phyloP scores from a whole-genome alignment of 1,139 yeast genomes.

The Yamadazyma triangularis region DNA sequence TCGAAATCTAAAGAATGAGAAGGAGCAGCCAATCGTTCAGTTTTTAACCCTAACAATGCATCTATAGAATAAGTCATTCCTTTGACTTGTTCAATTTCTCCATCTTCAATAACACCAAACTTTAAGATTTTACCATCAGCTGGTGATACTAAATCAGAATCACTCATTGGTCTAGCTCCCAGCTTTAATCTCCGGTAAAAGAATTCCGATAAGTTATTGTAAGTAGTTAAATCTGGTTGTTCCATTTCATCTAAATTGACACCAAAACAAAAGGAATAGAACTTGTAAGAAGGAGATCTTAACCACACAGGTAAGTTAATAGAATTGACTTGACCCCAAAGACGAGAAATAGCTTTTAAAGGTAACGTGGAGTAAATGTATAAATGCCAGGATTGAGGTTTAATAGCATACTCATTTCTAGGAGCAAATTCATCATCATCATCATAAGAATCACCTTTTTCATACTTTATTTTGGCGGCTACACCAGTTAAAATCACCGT shows the following conservation, averaged over 20 bases:
- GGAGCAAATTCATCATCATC: conserved; percentile 25
- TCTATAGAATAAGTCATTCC: conserved; percentile 92
- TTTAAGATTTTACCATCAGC: conserved; percentile 91
- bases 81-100: conserved; percentile 93
- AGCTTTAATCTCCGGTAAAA: conserved; percentile 81
- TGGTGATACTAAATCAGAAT: conserved; percentile 74
- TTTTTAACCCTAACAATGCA: conserved; percentile 72
- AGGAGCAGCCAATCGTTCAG: conserved; percentile 55
- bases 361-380: conserved; percentile 90
- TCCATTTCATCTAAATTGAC: conserved; percentile 87
- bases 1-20: conserved; percentile 50
- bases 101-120: conserved; percentile 76
- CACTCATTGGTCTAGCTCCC: conserved; percentile 75
- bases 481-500: conserved; percentile 64
- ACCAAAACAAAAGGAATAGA: conserved; percentile 80
- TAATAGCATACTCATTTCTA: conserved; percentile 42
- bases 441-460: conserved; percentile 18
- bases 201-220: conserved; percentile 81
- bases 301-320: conserved; percentile 85
- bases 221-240: conserved; percentile 72
- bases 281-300: conserved; percentile 73
- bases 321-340: conserved; percentile 92
- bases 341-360: conserved; percentile 79
- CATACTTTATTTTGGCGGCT: conserved; percentile 48
- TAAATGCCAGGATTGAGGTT: conserved; percentile 78